Percentiles rank a stretch among this genome's conserved stretches.
These are phyloP conservation scores for Baudoinia panamericana DNA, from an alignment of 495 filamentous ascomycete genomes.

Conservation along the genomic window DNA sequence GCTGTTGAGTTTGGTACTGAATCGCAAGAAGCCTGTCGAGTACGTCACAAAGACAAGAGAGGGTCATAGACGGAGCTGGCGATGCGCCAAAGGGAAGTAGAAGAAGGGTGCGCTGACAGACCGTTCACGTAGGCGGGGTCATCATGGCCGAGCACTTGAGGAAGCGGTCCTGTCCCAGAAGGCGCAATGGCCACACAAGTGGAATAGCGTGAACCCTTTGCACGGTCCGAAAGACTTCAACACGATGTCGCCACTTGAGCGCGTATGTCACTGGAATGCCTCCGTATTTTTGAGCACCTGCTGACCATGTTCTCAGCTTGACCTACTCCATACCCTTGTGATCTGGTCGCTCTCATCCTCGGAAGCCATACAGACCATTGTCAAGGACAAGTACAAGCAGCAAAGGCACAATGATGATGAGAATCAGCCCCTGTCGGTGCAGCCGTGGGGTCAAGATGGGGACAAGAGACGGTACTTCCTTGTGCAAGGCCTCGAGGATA, in stretches of 20 bases:
- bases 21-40: slow-evolving; percentile 97
- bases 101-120: slow-evolving; percentile 9
- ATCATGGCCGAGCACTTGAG: slow-evolving; percentile 84
- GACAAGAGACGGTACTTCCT: slow-evolving; percentile 87
- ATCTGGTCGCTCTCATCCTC: slow-evolving; percentile 87
- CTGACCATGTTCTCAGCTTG: slow-evolving; percentile 43
- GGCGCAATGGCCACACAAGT: slow-evolving; percentile 76
- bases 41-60: slow-evolving; percentile 39
- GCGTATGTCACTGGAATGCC: slow-evolving; percentile 46
- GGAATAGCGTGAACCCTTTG: slow-evolving; percentile 77
- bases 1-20: slow-evolving; percentile 72
- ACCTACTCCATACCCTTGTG: slow-evolving; percentile 65
- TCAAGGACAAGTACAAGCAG: slow-evolving; percentile 84
- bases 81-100: slow-evolving; percentile 1
- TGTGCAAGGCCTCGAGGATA: slow-evolving; percentile 89
- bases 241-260: slow-evolving; percentile 61
- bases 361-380: slow-evolving; percentile 62
- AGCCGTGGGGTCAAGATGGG: slow-evolving; percentile 86
- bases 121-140: slow-evolving; percentile 47
- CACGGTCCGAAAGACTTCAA: slow-evolving; percentile 64
- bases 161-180: slow-evolving; percentile 80
- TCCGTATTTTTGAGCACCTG: not conserved
- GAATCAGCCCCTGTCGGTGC: slow-evolving; percentile 84
- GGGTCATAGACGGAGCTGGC: slow-evolving; percentile 3
- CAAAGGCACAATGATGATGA: slow-evolving; percentile 78